Base-by-base conservation (phyloP, 2,329 filamentous ascomycete genomes). In the Neonectria sp. region DNA sequence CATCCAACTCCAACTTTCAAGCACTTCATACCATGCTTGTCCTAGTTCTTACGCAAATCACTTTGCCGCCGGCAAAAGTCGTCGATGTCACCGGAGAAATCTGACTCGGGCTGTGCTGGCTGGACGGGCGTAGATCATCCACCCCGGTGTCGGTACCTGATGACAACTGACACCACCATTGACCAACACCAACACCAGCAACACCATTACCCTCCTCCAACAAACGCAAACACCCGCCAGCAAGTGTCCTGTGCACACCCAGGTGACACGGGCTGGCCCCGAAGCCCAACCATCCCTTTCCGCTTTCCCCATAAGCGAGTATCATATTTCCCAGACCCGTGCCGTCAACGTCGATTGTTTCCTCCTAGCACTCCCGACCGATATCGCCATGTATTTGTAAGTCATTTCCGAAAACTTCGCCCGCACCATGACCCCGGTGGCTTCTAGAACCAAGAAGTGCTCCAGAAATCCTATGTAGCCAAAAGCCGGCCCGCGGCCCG, bases 401-500 rank as follows among this genome's bases (percentile, higher is more conserved):
- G 55, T 46, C 45, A 60, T 58, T 6, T 43, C 56, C 56, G 52
- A 46, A 8, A 37, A 53, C 35, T 17, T 53, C 52, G 60, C 55
- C 65, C 63, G 68, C 65, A 69, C 56, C 57, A 67, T 12, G 66
- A 69, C 67, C 67, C 65, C 64, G 69, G 63, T 64, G 56, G 57
- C 45, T 56, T 63, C 55, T 63, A 60, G 59, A 69, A 63, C 40
- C 60, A 65, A 56, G 37, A 33, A 63, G 55, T 56, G 35, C 37
- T 56, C 58, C 27, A 37, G 57, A 49, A 61, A 52, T 62, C 25
- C 46, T 43, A 52, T 37, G 55, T 58, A 66, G 60, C 59, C 59
- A 62, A 56, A 40, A 61, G 57, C 68, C 67, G 72, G 69, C 70
- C 68, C 63, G 73, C 74, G 74, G 74, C 65, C 71, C 74, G 74